These are phyloP conservation scores for Elongisporangium anandrum DNA, from an alignment of 352 stramenopile genomes.

Conservation along the genomic window DNA sequence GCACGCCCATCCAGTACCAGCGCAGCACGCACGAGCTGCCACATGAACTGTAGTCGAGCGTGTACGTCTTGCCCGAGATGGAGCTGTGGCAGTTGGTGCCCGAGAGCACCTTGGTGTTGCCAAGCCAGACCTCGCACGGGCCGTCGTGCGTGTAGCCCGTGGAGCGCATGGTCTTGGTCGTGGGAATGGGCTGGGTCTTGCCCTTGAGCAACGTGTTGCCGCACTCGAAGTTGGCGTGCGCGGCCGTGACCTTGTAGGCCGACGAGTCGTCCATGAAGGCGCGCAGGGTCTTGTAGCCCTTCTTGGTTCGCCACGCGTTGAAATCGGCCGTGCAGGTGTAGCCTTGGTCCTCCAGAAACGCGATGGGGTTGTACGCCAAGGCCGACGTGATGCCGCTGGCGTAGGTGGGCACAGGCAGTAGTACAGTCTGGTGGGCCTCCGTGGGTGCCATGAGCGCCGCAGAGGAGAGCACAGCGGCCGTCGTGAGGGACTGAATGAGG, in stretches of 20 bases:
- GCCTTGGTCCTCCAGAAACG: slow-evolving; percentile 32
- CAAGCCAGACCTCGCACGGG: slow-evolving; percentile 41
- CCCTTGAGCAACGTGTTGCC: slow-evolving; percentile 23
- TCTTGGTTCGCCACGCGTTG: slow-evolving; percentile 24
- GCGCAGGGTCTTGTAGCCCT: slow-evolving; percentile 34
- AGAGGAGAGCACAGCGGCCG: slow-evolving; percentile 14
- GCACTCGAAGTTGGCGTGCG: slow-evolving; percentile 32
- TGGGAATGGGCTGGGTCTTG: slow-evolving; percentile 24
- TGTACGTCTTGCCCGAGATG: slow-evolving; percentile 30
- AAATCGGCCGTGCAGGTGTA: slow-evolving; percentile 39
- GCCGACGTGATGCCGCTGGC: too few relatives aligned
- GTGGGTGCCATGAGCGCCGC: slow-evolving; percentile 12
- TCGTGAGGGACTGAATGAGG: slow-evolving; percentile 6
- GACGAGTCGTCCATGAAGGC: slow-evolving; percentile 33
- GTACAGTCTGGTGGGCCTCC: slow-evolving; percentile 29
- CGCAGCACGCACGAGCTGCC: slow-evolving; percentile 26
- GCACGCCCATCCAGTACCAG: slow-evolving; percentile 39
- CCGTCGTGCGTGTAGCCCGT: slow-evolving; percentile 50
- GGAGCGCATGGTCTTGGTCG: slow-evolving; percentile 19
- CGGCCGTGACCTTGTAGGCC: slow-evolving; percentile 23
- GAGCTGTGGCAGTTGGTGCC: too few relatives aligned
- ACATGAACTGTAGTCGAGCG: slow-evolving; percentile 35
- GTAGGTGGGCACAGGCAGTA: slow-evolving; percentile 31
- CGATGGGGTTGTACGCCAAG: too few relatives aligned
- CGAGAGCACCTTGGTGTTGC: slow-evolving; percentile 28